Evolutionary conservation across 1,139 yeast genomes (phyloP).

Genomic region (Lodderomyces oxycetoniae): DNA sequence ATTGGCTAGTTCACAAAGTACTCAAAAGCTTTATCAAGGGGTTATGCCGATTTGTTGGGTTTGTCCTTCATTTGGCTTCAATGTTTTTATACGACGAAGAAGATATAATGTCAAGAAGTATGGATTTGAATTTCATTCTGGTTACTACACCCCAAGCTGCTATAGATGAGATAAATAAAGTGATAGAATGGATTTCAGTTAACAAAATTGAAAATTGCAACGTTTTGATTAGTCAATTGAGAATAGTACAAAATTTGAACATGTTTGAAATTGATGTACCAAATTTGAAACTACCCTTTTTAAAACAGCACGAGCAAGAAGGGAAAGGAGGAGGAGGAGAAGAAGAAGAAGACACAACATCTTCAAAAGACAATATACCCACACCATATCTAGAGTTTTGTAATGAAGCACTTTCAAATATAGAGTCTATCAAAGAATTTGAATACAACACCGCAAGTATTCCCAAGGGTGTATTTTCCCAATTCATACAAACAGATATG

Average conservation of each 20-base stretch:
- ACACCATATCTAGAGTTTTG: constrained; percentile 12
- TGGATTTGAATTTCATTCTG: constrained; percentile 44
- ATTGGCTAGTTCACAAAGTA: constrained; percentile 41
- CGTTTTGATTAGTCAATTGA: constrained; percentile 24
- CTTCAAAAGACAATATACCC: constrained; percentile 1
- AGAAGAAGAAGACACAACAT: too few relatives aligned
- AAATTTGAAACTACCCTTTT: constrained; percentile 7
- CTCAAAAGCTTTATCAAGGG: constrained; percentile 47
- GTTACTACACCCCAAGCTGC: constrained; percentile 23
- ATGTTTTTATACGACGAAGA: constrained; percentile 75
- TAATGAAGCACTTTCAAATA: constrained; percentile 16
- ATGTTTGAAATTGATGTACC: constrained; percentile 21
- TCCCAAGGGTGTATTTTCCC: constrained; percentile 35
- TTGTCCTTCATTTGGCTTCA: constrained; percentile 44
- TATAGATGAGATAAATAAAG: constrained; percentile 19
- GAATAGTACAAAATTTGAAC: constrained; percentile 23
- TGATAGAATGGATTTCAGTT: constrained; percentile 20
- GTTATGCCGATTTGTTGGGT: constrained; percentile 48
- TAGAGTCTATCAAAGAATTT: constrained; percentile 9
- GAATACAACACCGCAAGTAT: constrained; percentile 10
- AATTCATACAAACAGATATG: constrained; percentile 50
- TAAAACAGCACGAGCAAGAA: constrained; percentile 3
- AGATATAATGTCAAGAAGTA: constrained; percentile 60
- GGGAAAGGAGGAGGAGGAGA: neutral
- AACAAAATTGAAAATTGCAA: constrained; percentile 12